Evolutionary conservation across 2,329 filamentous ascomycete species (phyloP).

Genomic region (Pyrenochaeta sp.): DNA sequence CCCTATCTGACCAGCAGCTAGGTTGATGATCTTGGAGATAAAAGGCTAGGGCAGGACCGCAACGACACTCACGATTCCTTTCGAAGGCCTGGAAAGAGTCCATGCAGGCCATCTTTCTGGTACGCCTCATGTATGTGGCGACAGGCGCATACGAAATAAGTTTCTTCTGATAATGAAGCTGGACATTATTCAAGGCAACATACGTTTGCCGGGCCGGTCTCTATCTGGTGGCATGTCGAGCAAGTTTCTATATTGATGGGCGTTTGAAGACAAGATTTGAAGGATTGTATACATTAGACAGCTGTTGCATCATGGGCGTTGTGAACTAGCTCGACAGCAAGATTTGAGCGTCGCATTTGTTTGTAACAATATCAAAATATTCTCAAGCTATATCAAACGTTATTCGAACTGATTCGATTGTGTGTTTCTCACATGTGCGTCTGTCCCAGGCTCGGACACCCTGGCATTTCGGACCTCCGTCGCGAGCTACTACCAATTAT

Average conservation of each 20-base stretch:
- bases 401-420: not conserved
- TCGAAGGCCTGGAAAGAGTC: constrained; percentile 7
- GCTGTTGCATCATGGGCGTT: constrained; percentile 42
- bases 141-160: not conserved
- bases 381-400: constrained; percentile 1
- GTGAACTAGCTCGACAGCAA: constrained; percentile 25
- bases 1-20: not conserved
- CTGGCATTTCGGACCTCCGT: constrained; percentile 14
- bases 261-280: constrained; percentile 22
- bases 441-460: constrained; percentile 7
- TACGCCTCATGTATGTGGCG: constrained; percentile 3
- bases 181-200: not conserved
- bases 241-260: constrained; percentile 20
- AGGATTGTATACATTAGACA: constrained; percentile 45
- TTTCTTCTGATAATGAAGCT: not conserved
- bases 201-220: constrained; percentile 22
- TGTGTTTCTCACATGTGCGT: constrained; percentile 2
- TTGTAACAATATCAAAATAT: constrained; percentile 23
- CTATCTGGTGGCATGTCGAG: constrained; percentile 14
- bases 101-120: constrained; percentile 7
- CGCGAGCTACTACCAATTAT: constrained; percentile 19
- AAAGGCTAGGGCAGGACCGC: constrained; percentile 8
- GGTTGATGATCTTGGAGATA: not conserved
- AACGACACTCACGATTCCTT: constrained; percentile 27
- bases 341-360: constrained; percentile 17